A percentile compares a stretch with the other conserved stretches of the same genome.
phyloP scores from a whole-genome alignment of 192 early-diverging fungal species.

The Linnemannia schmuckeri region DNA sequence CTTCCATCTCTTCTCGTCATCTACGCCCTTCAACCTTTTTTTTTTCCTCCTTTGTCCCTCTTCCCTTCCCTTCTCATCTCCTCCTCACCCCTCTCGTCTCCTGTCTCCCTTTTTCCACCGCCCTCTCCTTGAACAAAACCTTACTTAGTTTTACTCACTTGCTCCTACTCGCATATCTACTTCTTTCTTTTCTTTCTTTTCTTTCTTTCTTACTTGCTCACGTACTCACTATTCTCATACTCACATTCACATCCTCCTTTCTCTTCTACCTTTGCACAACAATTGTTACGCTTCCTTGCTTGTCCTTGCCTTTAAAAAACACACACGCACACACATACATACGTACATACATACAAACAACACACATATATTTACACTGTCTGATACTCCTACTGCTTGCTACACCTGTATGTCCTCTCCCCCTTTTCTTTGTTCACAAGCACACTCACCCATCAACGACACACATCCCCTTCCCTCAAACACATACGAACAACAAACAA shows the following conservation, averaged over 20 bases:
- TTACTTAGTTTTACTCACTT: not conserved
- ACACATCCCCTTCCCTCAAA: not conserved
- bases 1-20: no score
- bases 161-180: not conserved
- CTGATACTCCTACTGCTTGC: not conserved
- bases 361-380: no score
- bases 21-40: not conserved
- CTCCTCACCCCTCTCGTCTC: not conserved
- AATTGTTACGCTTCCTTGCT: not conserved
- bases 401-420: not conserved
- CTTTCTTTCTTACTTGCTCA: not conserved
- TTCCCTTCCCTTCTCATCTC: not conserved
- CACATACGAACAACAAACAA: not conserved
- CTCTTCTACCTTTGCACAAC: not conserved
- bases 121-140: not conserved
- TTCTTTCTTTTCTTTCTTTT: not conserved
- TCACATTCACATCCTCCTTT: not conserved
- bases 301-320: no score
- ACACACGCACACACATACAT: not conserved
- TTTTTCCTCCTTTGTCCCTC: not conserved
- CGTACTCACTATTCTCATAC: not conserved
- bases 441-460: not conserved
- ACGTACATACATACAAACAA: not conserved
- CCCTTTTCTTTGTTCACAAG: not conserved
- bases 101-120: not conserved